A percentile compares a stretch with the other conserved stretches of the same genome.
These are phyloP conservation scores for Ceratocystis alfenasii DNA, from an alignment of 2,329 filamentous ascomycete genomes.

Conservation along the genomic window DNA sequence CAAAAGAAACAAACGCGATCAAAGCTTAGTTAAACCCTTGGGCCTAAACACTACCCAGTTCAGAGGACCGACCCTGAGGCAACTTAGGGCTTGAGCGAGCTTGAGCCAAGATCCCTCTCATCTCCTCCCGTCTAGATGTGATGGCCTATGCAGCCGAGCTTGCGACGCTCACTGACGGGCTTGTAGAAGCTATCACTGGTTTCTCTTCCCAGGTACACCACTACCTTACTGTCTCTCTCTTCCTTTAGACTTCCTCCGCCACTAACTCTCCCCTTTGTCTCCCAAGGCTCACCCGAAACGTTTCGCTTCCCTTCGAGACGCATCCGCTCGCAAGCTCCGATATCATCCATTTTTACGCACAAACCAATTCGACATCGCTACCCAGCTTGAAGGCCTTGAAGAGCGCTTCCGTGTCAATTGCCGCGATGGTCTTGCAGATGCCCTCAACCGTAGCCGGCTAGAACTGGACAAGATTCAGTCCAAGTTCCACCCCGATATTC, in stretches of 20 bases:
- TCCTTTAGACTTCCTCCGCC: neutral
- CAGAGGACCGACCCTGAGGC: neutral
- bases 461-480: conserved; percentile 43
- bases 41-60: neutral
- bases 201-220: conserved; percentile 39
- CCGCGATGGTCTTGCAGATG: conserved; percentile 66
- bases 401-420: conserved; percentile 77
- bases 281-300: conserved; percentile 21
- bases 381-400: conserved; percentile 57
- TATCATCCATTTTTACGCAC: conserved; percentile 50
- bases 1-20: too few relatives aligned
- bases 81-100: too few relatives aligned
- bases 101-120: neutral
- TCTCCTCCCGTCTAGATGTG: conserved; percentile 18
- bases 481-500: conserved; percentile 65
- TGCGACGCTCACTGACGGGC: conserved; percentile 53
- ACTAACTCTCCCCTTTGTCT: neutral
- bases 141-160: conserved; percentile 64
- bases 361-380: conserved; percentile 62
- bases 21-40: too few relatives aligned
- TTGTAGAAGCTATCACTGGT: conserved; percentile 54
- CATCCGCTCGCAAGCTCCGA: conserved; percentile 33
- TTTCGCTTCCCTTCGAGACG: conserved; percentile 29
- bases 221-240: conserved; percentile 22
- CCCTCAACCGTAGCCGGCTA: conserved; percentile 47